A percentile compares a stretch with the other conserved stretches of the same genome.
These are phyloP conservation scores for Lepraria neglecta DNA, from an alignment of 495 filamentous ascomycete genomes.

Conservation along the genomic window DNA sequence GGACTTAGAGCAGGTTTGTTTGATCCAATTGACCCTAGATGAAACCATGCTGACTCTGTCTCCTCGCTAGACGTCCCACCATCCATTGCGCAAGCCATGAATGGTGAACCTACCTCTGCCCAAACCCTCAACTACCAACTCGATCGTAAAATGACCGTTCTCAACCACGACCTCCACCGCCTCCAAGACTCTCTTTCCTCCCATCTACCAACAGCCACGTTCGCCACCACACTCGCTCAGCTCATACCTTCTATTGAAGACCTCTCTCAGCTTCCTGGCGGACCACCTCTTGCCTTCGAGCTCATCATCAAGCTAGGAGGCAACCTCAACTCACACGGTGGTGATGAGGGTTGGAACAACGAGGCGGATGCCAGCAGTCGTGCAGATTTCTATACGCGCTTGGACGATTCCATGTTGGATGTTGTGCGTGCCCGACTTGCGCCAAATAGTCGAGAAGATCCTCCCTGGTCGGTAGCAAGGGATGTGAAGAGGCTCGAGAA, in stretches of 20 bases:
- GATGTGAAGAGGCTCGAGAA: constrained; percentile 48
- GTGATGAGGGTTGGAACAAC: constrained; percentile 38
- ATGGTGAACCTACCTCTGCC: constrained; percentile 37
- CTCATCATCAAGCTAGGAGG: constrained; percentile 47
- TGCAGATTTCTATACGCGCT: constrained; percentile 37
- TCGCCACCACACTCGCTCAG: constrained; percentile 26
- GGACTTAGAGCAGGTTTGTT: constrained; percentile 44
- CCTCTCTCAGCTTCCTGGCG: constrained; percentile 38
- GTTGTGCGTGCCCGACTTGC: constrained; percentile 38
- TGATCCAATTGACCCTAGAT: background rate
- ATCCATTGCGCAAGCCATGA: constrained; percentile 44
- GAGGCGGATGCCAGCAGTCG: constrained; percentile 39
- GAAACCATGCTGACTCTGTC: background rate
- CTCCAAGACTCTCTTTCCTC: constrained; percentile 48
- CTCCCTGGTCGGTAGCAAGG: constrained; percentile 37
- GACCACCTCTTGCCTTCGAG: constrained; percentile 43
- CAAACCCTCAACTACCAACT: constrained; percentile 45
- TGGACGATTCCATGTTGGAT: constrained; percentile 43
- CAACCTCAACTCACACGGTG: constrained; percentile 47
- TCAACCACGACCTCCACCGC: constrained; percentile 49
- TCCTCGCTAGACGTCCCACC: constrained; percentile 39
- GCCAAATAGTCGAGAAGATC: constrained; percentile 31
- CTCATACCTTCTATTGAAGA: constrained; percentile 44
- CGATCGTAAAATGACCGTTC: constrained; percentile 50
- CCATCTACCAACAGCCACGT: constrained; percentile 41